Conservation (phyloP, 1,284 basidiomycete genomes). For the Pseudozyma flocculosa region DNA sequence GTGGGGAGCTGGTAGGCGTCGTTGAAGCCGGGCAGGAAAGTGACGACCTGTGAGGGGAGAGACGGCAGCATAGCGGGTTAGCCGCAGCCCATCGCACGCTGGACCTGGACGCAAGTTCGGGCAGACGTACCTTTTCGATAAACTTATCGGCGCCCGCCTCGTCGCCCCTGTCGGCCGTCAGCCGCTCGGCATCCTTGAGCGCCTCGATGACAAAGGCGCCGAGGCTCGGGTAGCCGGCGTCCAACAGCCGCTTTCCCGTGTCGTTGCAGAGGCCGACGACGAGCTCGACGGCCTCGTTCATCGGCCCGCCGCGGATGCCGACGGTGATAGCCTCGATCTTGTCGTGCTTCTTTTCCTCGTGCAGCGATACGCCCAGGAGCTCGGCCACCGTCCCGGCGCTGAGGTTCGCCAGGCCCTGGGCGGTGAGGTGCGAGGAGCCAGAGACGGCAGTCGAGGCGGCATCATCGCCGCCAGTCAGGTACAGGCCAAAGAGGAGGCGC, state of each 20-base stretch:
- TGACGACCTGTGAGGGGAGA: no score
- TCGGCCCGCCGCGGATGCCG: constrained; percentile 70
- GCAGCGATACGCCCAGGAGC: constrained; percentile 38
- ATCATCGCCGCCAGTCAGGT: constrained; percentile 24
- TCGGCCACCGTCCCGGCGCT: constrained; percentile 28
- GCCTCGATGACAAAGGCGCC: constrained; percentile 73
- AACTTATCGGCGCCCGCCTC: constrained; percentile 6
- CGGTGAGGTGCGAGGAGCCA: constrained; percentile 14
- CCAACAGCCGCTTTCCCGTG: constrained; percentile 69
- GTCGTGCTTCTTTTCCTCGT: constrained; percentile 70
- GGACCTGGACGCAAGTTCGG: no score
- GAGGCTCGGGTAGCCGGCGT: constrained; percentile 68
- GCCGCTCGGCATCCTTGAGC: constrained; percentile 64
- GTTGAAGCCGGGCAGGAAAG: constrained; percentile 40
- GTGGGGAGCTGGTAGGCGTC: constrained; percentile 25
- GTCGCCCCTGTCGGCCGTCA: constrained; percentile 34
- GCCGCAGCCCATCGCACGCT: no score
- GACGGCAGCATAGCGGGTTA: no score
- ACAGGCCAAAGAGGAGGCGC: constrained; percentile 41
- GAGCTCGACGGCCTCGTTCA: constrained; percentile 72
- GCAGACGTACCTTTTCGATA: constrained; percentile 5
- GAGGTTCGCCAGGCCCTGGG: constrained; percentile 24
- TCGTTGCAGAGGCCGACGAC: constrained; percentile 69
- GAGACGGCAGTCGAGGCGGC: constrained; percentile 5
- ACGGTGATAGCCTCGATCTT: constrained; percentile 71